phyloP scores from a whole-genome alignment of 2,329 filamentous ascomycete species.

The Calonectria pseudoreteaudii region DNA sequence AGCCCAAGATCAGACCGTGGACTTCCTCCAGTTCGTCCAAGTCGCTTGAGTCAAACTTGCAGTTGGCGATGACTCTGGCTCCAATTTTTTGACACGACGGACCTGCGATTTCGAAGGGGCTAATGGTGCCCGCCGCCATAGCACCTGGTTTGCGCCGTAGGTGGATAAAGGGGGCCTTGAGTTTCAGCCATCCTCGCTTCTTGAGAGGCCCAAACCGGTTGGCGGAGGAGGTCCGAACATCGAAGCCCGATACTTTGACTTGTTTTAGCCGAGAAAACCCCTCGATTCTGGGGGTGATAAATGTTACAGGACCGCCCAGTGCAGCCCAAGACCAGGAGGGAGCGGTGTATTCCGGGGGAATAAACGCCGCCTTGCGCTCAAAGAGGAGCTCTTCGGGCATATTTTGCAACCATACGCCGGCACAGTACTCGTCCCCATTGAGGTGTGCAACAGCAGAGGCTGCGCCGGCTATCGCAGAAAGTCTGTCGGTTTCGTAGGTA shows the following conservation, averaged over 20 bases:
- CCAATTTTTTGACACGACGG: neutral
- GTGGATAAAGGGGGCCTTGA: conserved; percentile 4
- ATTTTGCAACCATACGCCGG: conserved; percentile 7
- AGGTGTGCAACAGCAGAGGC: neutral
- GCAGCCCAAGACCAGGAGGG: conserved; percentile 13
- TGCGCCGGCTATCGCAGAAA: neutral
- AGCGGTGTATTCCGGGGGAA: neutral
- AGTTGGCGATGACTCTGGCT: neutral
- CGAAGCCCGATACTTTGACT: conserved; percentile 1
- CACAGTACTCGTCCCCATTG: conserved; percentile 13
- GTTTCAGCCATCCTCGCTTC: conserved; percentile 4
- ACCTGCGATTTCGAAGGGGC: neutral
- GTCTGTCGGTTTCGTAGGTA: conserved; percentile 13
- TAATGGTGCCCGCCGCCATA: neutral
- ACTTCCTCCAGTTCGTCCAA: neutral
- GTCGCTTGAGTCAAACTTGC: neutral
- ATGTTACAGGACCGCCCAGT: neutral
- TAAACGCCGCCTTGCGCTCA: neutral
- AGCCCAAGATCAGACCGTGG: neutral
- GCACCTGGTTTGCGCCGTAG: neutral
- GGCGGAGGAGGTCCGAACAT: neutral
- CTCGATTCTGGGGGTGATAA: neutral
- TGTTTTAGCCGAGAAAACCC: conserved; percentile 1
- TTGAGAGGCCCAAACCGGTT: conserved; percentile 14
- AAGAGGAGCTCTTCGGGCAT: conserved; percentile 3